Evolutionary conservation across 2,329 filamentous ascomycete species (phyloP).

Genomic region (Penicillium sp.): DNA sequence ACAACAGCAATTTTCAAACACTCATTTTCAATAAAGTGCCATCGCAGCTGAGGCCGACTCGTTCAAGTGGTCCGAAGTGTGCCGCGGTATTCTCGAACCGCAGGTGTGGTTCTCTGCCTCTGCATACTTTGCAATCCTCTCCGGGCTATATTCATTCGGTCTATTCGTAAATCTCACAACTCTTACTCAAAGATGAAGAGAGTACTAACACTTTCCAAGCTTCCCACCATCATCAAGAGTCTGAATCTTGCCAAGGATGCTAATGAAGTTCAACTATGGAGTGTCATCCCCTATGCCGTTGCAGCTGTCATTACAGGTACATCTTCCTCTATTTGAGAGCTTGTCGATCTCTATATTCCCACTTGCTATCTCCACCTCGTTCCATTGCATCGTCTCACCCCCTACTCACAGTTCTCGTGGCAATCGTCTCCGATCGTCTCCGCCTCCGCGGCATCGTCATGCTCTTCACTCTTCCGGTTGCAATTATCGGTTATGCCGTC

Average conservation of each 20-base stretch:
- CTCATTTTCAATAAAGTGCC: conserved; percentile 13
- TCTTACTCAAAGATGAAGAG: not conserved
- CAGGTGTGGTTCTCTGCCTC: conserved; percentile 59
- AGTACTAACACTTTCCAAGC: conserved; percentile 27
- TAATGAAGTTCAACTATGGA: conserved; percentile 57
- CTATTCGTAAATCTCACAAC: conserved; percentile 48
- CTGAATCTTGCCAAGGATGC: conserved; percentile 49
- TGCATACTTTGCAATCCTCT: conserved; percentile 55
- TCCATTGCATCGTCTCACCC: conserved; percentile 4
- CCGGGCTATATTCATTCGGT: conserved; percentile 57
- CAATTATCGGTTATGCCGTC: conserved; percentile 60
- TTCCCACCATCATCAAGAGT: conserved; percentile 60
- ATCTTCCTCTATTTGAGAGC: conserved; percentile 2
- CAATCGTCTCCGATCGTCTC: conserved; percentile 56
- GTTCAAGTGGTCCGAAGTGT: conserved; percentile 58
- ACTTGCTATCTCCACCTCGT: not conserved
- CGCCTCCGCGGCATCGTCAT: conserved; percentile 56
- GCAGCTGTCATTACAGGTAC: conserved; percentile 51
- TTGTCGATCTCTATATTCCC: not conserved
- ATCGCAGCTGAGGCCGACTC: conserved; percentile 35
- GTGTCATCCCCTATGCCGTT: conserved; percentile 59
- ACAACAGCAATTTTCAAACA: not conserved
- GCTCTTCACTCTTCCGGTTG: conserved; percentile 57
- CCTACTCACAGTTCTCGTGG: conserved; percentile 26
- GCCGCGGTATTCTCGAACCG: conserved; percentile 53